These are phyloP conservation scores for Rhytidiadelphus loreus DNA, from an alignment of 225 moss, liverwort and hornwort species.

Conservation along the genomic window DNA sequence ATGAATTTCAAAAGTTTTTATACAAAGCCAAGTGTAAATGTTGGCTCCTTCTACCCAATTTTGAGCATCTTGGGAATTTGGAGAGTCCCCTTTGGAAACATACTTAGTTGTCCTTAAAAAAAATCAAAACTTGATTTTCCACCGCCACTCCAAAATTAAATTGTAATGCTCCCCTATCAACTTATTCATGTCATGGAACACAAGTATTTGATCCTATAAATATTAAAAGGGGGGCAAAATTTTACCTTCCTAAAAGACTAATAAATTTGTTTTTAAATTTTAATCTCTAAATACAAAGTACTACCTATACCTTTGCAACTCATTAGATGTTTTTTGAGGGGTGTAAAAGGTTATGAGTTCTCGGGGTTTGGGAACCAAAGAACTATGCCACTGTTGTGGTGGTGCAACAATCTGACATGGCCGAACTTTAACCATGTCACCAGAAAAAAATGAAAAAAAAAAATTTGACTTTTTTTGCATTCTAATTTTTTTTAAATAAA, in stretches of 20 bases:
- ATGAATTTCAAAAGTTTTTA: neutral
- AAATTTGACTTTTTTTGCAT: too few species aligned
- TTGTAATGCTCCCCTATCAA: neutral
- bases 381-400: too few species aligned
- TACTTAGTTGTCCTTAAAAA: neutral
- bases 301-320: neutral
- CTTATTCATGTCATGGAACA: neutral
- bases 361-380: too few species aligned
- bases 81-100: neutral
- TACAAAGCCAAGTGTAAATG: neutral
- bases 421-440: too few species aligned
- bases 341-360: too few species aligned
- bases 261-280: neutral
- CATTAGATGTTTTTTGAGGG: too few species aligned
- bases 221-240: rapidly evolving
- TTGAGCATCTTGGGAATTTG: neutral
- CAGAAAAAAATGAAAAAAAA: too few species aligned
- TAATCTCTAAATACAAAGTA: neutral
- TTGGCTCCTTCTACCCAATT: neutral
- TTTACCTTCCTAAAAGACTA: neutral
- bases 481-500: too few species aligned
- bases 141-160: neutral
- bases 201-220: neutral
- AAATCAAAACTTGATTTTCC: neutral
- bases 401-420: too few species aligned